Evolutionary conservation across 306 rosid genomes (phyloP).

Genomic region (Hippophae tibetana): DNA sequence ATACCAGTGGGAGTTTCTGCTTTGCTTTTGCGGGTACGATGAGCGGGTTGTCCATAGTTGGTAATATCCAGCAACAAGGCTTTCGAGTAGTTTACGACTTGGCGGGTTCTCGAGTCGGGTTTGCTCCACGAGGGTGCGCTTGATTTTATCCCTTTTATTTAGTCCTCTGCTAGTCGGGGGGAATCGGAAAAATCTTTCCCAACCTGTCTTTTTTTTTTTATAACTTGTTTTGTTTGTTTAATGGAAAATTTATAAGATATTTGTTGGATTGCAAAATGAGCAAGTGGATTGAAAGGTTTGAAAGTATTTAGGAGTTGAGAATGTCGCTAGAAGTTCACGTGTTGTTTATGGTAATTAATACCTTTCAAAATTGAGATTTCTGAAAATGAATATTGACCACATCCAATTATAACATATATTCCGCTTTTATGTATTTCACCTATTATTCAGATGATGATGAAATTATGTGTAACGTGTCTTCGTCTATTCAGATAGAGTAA

Average conservation of each 20-base stretch:
- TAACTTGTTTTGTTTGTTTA: not conserved
- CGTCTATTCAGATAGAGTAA: no score
- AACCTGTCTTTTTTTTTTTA: not conserved
- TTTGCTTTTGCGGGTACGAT: conserved; percentile 87
- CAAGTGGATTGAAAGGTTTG: no score
- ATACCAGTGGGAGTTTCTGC: conserved; percentile 68
- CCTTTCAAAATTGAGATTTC: not conserved
- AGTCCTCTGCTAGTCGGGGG: not conserved
- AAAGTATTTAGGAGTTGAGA: conserved; percentile 2
- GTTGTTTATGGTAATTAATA: not conserved
- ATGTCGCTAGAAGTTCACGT: not conserved
- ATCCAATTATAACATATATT: not conserved
- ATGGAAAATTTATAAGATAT: not conserved
- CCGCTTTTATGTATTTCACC: no score
- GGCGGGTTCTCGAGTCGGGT: conserved; percentile 74
- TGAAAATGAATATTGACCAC: not conserved
- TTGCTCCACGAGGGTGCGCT: conserved; percentile 69
- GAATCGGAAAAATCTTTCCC: conserved; percentile 11
- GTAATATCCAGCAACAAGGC: conserved; percentile 96
- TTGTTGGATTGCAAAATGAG: conserved; percentile 7
- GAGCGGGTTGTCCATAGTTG: conserved; percentile 79
- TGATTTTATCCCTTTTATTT: conserved; percentile 9
- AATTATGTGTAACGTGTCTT: no score
- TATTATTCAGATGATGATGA: no score
- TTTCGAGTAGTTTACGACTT: conserved; percentile 73